A percentile compares a stretch with the other conserved stretches of the same genome.
These are phyloP conservation scores for Globisporangium yorkense DNA, from an alignment of 352 stramenopile species.

Conservation along the genomic window DNA sequence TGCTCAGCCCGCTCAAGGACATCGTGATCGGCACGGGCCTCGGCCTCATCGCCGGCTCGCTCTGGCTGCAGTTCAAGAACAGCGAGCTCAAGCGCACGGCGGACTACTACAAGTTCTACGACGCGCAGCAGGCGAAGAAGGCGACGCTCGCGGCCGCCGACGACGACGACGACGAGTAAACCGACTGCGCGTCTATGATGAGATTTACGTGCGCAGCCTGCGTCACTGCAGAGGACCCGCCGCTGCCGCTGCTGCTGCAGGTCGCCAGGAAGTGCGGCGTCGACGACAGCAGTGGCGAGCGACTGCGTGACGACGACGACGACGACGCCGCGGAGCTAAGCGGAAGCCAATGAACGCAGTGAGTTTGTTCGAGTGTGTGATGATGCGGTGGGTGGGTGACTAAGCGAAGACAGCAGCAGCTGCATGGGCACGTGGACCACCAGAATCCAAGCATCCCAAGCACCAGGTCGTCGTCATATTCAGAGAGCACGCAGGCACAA, in stretches of 20 bases:
- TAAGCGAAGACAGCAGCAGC: neutral
- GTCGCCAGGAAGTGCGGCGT: too few species aligned
- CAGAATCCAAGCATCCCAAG: neutral
- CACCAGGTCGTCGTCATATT: too few species aligned
- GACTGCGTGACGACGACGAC: neutral
- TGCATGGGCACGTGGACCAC: neutral
- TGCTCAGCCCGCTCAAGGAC: slow-evolving; percentile 81
- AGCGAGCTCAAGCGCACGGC: slow-evolving; percentile 68
- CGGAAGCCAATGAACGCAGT: neutral
- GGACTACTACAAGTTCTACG: slow-evolving; percentile 80
- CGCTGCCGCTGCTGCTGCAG: neutral
- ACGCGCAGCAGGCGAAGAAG: slow-evolving; percentile 69
- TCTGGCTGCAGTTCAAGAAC: slow-evolving; percentile 70
- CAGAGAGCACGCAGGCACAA: too few species aligned
- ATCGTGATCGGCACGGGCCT: slow-evolving; percentile 71
- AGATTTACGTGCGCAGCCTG: too few species aligned
- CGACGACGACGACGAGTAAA: slow-evolving; percentile 32
- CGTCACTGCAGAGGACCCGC: neutral
- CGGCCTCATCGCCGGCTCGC: slow-evolving; percentile 35
- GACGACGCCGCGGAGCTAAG: slow-evolving; percentile 4
- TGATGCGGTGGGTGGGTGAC: neutral
- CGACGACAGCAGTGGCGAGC: neutral
- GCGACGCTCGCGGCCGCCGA: slow-evolving; percentile 23
- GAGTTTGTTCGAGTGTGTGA: neutral
- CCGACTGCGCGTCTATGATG: neutral